Base-by-base conservation (phyloP, 768 basidiomycete genomes). In the Pleurotus cornucopiae region DNA sequence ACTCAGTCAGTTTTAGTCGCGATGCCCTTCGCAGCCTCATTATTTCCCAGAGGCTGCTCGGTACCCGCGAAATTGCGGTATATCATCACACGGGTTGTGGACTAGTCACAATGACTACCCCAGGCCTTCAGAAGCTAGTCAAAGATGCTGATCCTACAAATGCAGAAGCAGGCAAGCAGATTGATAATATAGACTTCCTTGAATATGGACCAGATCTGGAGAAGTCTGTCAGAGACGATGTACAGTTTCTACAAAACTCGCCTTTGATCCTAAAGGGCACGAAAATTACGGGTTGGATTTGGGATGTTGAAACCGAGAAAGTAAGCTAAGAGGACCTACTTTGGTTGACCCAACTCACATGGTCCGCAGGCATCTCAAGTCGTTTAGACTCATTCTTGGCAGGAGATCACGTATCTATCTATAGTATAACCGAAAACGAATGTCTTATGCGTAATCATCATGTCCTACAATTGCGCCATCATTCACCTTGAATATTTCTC, bases 21-120 rank as follows among this genome's bases (percentile, higher is more conserved):
- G 88, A 89, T 26, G 82, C 86, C 1, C 61, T 90, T 11, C 77
- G 87, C 21, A 82, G 79, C 65, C 72, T 90, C 62, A 72, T 90
- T 51, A 81, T 89, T 63, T 88, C 87, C 23, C 86, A 90, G 63
- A 82, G 85, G 40, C 77, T 88, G 12, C 76, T 89, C 13, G 86
- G 85, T 9, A 90, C 88, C 6, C 74, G 76, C n/a, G 84, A 88
- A 69, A 79, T 89, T 52, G 79, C 83, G 3, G 70, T 90, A 47
- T 79, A 87, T 66, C 85, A 84, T 66, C 88, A 90, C 68, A 86
- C 84, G 0, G 83, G 77, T 46, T 89, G 88, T 63, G 88, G 88
- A 48, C 88, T 89, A 84, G 70, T 85, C 47, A 81, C 80, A 0
- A 87, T 89, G 72, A 75, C 70, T 5, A 78, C 77, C 23, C 67